Conservation (phyloP, 2,329 filamentous ascomycete genomes). For the Cladosporium colombiae region DNA sequence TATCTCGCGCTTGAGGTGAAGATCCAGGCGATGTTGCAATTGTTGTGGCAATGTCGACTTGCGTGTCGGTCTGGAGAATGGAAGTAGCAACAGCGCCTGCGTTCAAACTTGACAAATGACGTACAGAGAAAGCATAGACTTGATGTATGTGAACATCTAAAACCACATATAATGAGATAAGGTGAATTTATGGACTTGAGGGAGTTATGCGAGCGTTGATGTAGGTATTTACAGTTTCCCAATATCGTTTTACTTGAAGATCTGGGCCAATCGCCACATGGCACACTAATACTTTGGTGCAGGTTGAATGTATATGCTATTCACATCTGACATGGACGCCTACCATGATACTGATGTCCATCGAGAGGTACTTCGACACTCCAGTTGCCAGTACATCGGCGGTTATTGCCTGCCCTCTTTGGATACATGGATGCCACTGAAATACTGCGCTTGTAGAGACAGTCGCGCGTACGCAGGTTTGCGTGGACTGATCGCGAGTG, state of each 20-base stretch:
- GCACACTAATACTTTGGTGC: not conserved
- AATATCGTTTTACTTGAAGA: not conserved
- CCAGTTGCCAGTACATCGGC: not conserved
- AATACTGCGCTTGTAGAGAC: not conserved
- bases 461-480: not conserved
- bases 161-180: not conserved
- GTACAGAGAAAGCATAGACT: not conserved
- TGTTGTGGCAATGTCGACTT: constrained; percentile 5
- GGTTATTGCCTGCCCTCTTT: not conserved
- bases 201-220: not conserved
- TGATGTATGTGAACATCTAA: not conserved
- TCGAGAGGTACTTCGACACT: not conserved
- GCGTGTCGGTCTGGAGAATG: not conserved
- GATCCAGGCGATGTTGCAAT: not conserved
- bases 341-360: not conserved
- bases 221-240: too few species aligned
- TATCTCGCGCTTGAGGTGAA: not conserved
- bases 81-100: not conserved
- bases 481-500: not conserved
- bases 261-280: not conserved
- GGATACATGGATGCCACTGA: not conserved
- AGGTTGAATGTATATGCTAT: not conserved
- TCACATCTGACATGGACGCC: not conserved
- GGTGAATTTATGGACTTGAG: not conserved
- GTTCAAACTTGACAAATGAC: constrained; percentile 8